Percentiles rank a stretch among this genome's conserved stretches.
Evolutionary conservation across 2,329 filamentous ascomycete species (phyloP).

Genomic region (Atkinsonella hypoxylon): DNA sequence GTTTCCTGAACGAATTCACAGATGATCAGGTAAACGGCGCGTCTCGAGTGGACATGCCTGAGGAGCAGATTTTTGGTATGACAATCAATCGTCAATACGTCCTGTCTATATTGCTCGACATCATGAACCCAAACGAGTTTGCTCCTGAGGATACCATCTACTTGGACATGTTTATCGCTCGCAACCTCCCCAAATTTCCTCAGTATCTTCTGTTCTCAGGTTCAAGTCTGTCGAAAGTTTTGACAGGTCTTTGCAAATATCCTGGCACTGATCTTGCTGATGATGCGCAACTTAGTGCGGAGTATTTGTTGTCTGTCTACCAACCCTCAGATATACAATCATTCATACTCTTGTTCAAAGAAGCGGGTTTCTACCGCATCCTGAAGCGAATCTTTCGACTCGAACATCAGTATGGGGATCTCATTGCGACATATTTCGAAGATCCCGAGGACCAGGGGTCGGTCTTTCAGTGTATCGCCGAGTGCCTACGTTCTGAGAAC

Average conservation of each 20-base stretch:
- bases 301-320: slow-evolving; percentile 89
- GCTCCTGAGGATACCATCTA: slow-evolving; percentile 76
- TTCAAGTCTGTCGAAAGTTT: slow-evolving; percentile 67
- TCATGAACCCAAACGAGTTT: slow-evolving; percentile 73
- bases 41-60: slow-evolving; percentile 38
- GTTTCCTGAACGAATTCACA: slow-evolving; percentile 73
- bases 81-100: slow-evolving; percentile 88
- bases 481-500: slow-evolving; percentile 56
- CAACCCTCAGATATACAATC: slow-evolving; percentile 71
- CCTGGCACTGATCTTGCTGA: slow-evolving; percentile 71
- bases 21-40: slow-evolving; percentile 47
- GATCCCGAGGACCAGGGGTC: slow-evolving; percentile 64
- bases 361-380: slow-evolving; percentile 80
- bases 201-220: slow-evolving; percentile 89
- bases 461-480: slow-evolving; percentile 68
- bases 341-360: slow-evolving; percentile 65
- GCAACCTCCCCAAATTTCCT: slow-evolving; percentile 91
- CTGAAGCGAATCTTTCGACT: slow-evolving; percentile 77
- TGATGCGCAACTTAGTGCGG: slow-evolving; percentile 91
- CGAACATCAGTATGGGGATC: slow-evolving; percentile 67
- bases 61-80: slow-evolving; percentile 54
- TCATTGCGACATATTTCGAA: slow-evolving; percentile 74
- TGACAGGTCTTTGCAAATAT: slow-evolving; percentile 74
- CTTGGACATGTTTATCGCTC: slow-evolving; percentile 95
- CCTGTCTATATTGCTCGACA: slow-evolving; percentile 77